These are phyloP conservation scores for Psidium guajava DNA, from an alignment of 345 rosid species.

Conservation along the genomic window DNA sequence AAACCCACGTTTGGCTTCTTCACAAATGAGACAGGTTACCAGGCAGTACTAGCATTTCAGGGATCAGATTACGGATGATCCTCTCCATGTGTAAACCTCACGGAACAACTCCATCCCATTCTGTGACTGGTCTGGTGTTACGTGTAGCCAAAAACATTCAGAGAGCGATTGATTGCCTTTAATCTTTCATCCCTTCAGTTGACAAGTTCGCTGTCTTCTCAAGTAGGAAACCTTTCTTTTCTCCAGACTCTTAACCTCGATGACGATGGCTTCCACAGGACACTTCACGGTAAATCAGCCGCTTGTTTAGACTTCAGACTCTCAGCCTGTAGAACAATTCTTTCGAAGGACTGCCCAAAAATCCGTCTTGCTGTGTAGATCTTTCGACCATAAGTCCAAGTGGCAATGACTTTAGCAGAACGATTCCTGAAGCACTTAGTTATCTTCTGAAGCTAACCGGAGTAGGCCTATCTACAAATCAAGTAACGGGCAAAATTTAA, in stretches of 20 bases:
- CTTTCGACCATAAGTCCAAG: not conserved
- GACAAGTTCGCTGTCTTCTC: slow-evolving; percentile 9
- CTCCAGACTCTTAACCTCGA: not conserved
- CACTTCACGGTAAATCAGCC: slow-evolving; percentile 7
- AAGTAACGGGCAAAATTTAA: slow-evolving; percentile 5
- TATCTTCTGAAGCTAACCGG: not conserved
- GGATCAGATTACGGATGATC: not conserved
- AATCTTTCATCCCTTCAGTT: not conserved
- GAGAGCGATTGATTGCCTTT: not conserved
- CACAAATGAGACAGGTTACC: not conserved
- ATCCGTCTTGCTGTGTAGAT: not conserved
- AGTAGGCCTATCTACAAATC: not conserved
- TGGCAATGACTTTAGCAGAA: not conserved
- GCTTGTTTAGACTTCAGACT: not conserved
- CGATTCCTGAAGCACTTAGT: not conserved
- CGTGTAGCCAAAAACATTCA: not conserved
- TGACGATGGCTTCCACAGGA: not conserved
- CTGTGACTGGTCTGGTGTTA: slow-evolving; percentile 7
- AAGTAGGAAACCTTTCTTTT: slow-evolving; percentile 14
- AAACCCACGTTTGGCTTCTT: not conserved
- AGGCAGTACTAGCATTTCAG: slow-evolving; percentile 4
- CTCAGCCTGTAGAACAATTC: slow-evolving; percentile 1
- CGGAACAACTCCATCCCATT: slow-evolving; percentile 6
- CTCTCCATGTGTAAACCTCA: not conserved
- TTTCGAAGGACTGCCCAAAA: slow-evolving; percentile 1